Evolutionary conservation across 345 rosid genomes (phyloP), one percentile per base, ranked within the genome.

Genomic region (Bruguiera sexangula): DNA sequence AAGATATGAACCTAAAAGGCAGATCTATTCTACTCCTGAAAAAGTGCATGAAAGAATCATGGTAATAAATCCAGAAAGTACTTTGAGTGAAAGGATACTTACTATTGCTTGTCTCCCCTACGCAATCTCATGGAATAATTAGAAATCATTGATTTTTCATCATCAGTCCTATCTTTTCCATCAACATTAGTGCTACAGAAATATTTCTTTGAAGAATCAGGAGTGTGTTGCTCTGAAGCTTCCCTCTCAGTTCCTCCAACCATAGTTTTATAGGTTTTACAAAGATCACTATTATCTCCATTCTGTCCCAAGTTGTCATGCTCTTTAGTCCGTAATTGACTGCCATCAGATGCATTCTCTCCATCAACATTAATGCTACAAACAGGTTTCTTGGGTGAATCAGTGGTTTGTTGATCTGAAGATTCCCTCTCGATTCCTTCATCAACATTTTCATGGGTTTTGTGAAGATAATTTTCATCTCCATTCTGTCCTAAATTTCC

Each of bases 201-300:
- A 69, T 76, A 71, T 32, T 51, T 67, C 52, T 58, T 75, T 11
- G 48, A 39, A 39, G 15, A 43, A 43, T 70, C 67, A 58, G 37
- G 60, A 59, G 61, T 65, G 10, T 62, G 63, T 51, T 69, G 68
- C 29, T 46, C 57, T 24, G 75, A 52, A 62, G 29, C 73, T 76
- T 76, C 77, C 82, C 69, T 52, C 34, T 62, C 60, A 72, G 37
- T 54, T 52, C 59, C 50, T 32, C 60, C 76, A 48, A 32, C 74
- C 46, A 31, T 51, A 51, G 65, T 66, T 65, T 27, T 67, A 52
- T 66, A 48, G 63, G 69, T 71, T 31, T 8, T 21, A 26, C 71
- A 0, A 43, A 11, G 50, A 13, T 43, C 50, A 43, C 0, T 43
- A 43, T 43, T 15, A 13, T 43, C 18, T 43, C 50, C 50, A 43